Evolutionary conservation across 192 early-diverging fungal species (phyloP), one percentile per base, ranked within the genome.

Genomic region (Funneliformis mosseae): DNA sequence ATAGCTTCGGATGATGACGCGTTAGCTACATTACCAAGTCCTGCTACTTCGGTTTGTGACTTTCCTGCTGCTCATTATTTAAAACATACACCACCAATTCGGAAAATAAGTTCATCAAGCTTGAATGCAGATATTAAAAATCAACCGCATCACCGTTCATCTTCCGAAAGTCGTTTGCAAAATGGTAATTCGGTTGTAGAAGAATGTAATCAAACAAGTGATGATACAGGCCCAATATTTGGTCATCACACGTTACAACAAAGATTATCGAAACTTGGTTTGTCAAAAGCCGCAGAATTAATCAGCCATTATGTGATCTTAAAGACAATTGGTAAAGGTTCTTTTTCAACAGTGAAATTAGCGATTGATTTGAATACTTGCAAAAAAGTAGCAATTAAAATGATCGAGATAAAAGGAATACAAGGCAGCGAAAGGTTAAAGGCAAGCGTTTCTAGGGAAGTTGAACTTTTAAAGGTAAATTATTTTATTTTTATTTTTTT

Each of bases 271-370:
- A 77, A 66, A 42, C 23, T 77, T 42, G 61, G 62, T 14, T 67
- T 79, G 8, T 25, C 38, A 50, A 50, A 69, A 33, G 6, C 9
- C 10, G n/a, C 68, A 5, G 67, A 69, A 61, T 28, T 71, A 16
- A 79, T 79, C 14, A 50, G 78, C 8, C 78, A 71, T 61, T 79
- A 71, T 59, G 66, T 50, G 28, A 45, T 79, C 12, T 25, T 61
- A 16, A 71, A 79, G 62, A 86, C 59, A 70, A 90, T 92, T 50
- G 91, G 91, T 0, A 76, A 83, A 5, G 91, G 91, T 18, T 81
- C 85, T 21, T 92, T 92, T 71, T 91, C 91, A 4, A 83, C 90
- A 64, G 91, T 92, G 14, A 90, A 92, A 74, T 84, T 91, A 48
- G 90, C 90, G 5, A 74, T 89, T 12, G 84, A 90, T 66, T 80